These are phyloP conservation scores for Coemansia sp. DNA, from an alignment of 192 early-diverging fungal genomes.

Conservation along the genomic window DNA sequence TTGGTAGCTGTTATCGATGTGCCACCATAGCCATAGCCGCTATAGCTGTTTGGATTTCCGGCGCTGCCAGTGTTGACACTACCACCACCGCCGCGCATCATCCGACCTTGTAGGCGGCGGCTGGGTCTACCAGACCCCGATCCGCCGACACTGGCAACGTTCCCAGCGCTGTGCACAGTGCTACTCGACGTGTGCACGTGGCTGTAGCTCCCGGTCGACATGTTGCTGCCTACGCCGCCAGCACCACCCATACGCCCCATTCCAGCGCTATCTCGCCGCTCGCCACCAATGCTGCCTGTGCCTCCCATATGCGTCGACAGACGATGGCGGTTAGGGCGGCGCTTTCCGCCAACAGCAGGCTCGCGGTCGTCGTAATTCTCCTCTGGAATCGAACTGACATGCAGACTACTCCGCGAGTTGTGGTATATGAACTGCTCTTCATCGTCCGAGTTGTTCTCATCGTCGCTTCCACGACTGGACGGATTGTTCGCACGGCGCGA, in stretches of 20 bases:
- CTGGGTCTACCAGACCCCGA: constrained; percentile 7
- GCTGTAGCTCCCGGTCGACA: constrained; percentile 29
- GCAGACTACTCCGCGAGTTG: constrained; percentile 52
- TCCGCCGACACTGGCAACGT: constrained; percentile 9
- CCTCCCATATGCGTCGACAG: constrained; percentile 40
- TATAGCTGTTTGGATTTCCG: not conserved
- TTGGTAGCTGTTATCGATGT: constrained; percentile 3
- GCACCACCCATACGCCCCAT: constrained; percentile 18
- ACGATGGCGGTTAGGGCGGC: constrained; percentile 44
- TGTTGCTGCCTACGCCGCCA: constrained; percentile 12
- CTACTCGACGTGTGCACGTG: constrained; percentile 30
- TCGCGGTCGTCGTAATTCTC: constrained; percentile 39
- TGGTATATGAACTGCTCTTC: constrained; percentile 56
- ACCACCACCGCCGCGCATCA: constrained; percentile 6
- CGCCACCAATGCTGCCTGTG: constrained; percentile 8
- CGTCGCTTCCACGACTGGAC: constrained; percentile 51
- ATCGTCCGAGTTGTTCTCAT: constrained; percentile 37
- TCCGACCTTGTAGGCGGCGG: not conserved
- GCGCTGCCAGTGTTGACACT: constrained; percentile 9
- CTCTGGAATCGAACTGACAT: constrained; percentile 53
- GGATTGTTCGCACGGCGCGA: constrained; percentile 27
- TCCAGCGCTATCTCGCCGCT: constrained; percentile 41
- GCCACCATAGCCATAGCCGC: not conserved
- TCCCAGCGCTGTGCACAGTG: constrained; percentile 14
- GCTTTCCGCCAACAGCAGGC: constrained; percentile 16